phyloP scores from a whole-genome alignment of 768 basidiomycete species.

The Obba rivulosa region DNA sequence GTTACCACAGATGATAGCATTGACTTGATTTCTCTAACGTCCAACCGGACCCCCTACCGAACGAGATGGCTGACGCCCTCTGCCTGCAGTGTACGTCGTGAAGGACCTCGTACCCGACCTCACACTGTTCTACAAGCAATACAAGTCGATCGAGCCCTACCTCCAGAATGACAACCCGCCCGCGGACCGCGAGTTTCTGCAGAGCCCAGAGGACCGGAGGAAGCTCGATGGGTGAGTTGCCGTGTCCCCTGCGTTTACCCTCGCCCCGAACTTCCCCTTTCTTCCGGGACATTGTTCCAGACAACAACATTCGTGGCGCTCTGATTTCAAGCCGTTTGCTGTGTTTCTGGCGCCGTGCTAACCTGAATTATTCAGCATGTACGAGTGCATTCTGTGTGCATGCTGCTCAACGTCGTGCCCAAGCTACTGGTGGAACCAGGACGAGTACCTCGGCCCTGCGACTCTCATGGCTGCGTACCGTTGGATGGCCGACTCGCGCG shows the following conservation, averaged over 20 bases:
- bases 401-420: slow-evolving; percentile 99
- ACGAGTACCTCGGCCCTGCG: slow-evolving; percentile 96
- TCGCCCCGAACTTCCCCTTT: too few species aligned
- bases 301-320: too few species aligned
- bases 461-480: slow-evolving; percentile 95
- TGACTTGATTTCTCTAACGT: too few species aligned
- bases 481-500: slow-evolving; percentile 97
- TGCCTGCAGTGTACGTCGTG: slow-evolving; percentile 84
- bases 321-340: too few species aligned
- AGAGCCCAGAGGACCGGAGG: slow-evolving; percentile 85
- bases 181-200: slow-evolving; percentile 78
- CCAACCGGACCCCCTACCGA: neutral
- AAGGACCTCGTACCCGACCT: slow-evolving; percentile 96
- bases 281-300: too few species aligned
- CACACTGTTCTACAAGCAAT: slow-evolving; percentile 96
- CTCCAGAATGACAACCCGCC: slow-evolving; percentile 92
- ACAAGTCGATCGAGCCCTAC: slow-evolving; percentile 98
- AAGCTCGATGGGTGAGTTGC: slow-evolving; percentile 65
- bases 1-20: too few species aligned
- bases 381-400: slow-evolving; percentile 95
- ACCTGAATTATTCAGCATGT: too few species aligned
- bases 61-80: neutral
- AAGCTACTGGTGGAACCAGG: slow-evolving; percentile 99
- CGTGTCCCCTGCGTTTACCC: neutral
- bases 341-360: too few species aligned